phyloP scores from a whole-genome alignment of 345 rosid species.

The Linum tenue region DNA sequence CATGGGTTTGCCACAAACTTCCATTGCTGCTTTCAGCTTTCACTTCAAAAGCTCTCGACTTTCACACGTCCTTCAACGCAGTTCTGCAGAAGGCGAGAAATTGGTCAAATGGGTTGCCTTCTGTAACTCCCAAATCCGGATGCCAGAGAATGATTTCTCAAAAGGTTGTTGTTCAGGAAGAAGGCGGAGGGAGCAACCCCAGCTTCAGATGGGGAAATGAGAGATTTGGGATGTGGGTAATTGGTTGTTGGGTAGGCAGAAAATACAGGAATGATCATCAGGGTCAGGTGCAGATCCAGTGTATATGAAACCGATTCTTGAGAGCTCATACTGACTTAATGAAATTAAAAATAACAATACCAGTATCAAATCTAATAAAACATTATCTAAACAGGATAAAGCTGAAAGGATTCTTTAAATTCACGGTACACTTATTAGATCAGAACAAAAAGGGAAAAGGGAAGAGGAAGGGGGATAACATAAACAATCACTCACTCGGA shows the following conservation, averaged over 20 bases:
- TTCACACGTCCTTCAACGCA: too few species aligned
- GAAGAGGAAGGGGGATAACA: too few species aligned
- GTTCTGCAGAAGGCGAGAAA: background rate
- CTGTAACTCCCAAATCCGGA: background rate
- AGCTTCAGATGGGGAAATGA: background rate
- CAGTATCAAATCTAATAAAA: background rate
- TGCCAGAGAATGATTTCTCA: background rate
- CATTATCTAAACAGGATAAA: background rate
- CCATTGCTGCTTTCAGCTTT: conserved; percentile 38
- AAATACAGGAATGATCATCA: too few species aligned
- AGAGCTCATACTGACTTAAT: background rate
- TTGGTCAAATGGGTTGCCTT: background rate
- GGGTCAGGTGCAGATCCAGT: background rate
- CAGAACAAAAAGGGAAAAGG: background rate
- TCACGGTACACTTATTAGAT: too few species aligned
- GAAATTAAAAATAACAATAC: background rate
- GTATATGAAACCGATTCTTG: background rate
- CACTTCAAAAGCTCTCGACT: too few species aligned
- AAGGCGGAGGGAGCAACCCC: too few species aligned
- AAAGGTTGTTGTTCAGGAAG: too few species aligned
- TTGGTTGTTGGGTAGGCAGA: background rate
- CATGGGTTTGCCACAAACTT: conserved; percentile 66
- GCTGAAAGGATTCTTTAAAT: background rate
- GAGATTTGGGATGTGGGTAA: too few species aligned
- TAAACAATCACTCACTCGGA: background rate